These are phyloP conservation scores for Dalbergia oliveri DNA, from an alignment of 306 rosid species.

Conservation along the genomic window DNA sequence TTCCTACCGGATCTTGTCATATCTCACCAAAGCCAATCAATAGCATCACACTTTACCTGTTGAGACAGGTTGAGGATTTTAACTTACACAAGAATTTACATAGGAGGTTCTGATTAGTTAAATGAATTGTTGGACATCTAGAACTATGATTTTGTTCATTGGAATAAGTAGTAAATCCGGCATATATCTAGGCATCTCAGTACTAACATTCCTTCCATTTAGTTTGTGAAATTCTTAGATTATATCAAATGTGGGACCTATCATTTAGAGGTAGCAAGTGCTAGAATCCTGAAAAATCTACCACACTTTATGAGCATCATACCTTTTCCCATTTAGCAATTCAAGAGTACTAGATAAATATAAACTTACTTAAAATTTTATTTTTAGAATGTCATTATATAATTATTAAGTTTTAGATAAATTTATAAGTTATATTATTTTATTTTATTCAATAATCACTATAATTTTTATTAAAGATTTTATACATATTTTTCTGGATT, in stretches of 20 bases:
- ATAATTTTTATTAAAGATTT: no score
- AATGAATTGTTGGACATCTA: constrained; percentile 17
- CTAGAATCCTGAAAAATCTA: background rate
- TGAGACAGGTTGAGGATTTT: background rate
- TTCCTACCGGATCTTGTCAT: constrained; percentile 22
- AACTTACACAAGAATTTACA: background rate
- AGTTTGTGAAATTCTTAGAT: background rate
- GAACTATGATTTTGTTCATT: constrained; percentile 35
- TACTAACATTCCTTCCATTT: constrained; percentile 2
- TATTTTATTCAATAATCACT: no score
- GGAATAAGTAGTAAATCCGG: constrained; percentile 26
- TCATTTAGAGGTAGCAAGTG: background rate
- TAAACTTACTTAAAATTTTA: no score
- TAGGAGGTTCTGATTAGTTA: background rate
- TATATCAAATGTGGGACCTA: constrained; percentile 24
- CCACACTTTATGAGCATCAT: background rate
- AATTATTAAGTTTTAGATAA: no score
- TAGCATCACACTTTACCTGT: background rate
- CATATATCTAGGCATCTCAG: constrained; percentile 27
- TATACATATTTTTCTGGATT: no score
- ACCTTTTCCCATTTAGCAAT: background rate
- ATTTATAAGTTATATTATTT: no score
- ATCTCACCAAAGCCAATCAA: constrained; percentile 30
- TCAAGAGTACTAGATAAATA: no score
- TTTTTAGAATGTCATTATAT: no score